Percentiles rank a stretch among this genome's conserved stretches.
These are phyloP conservation scores for Catharanthus roseus DNA, from an alignment of 257 asterid genomes.

Conservation along the genomic window DNA sequence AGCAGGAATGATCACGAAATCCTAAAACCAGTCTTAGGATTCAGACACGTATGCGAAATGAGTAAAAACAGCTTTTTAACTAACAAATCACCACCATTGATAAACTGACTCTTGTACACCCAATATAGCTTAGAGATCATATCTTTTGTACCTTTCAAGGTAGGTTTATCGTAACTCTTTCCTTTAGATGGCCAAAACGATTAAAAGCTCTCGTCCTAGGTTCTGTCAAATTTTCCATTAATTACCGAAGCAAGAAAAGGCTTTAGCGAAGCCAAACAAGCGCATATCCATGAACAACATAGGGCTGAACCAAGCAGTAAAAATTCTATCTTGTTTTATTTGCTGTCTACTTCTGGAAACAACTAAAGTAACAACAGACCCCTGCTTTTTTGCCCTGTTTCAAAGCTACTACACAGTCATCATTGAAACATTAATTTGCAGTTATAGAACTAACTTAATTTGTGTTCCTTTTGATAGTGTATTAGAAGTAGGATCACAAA, in stretches of 20 bases:
- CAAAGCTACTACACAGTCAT: not conserved
- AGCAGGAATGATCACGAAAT: slow-evolving; percentile 20
- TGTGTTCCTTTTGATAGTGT: not conserved
- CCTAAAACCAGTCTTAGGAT: slow-evolving; percentile 18
- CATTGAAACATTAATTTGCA: slow-evolving; percentile 1
- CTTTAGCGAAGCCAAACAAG: not conserved
- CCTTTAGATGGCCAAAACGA: not conserved
- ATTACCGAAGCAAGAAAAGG: not conserved
- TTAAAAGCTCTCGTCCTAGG: not conserved
- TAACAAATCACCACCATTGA: slow-evolving; percentile 33
- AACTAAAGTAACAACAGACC: not conserved
- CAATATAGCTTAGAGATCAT: not conserved
- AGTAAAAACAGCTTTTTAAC: slow-evolving; percentile 22
- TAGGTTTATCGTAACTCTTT: slow-evolving; percentile 25
- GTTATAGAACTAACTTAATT: not conserved
- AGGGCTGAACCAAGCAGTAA: not conserved
- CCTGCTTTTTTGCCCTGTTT: not conserved
- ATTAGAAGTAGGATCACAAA: not conserved
- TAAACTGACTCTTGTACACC: slow-evolving; percentile 29
- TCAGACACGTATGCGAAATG: slow-evolving; percentile 33
- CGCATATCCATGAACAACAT: not conserved
- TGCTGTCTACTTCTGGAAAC: not conserved
- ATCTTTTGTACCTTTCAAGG: slow-evolving; percentile 22
- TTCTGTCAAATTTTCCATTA: not conserved
- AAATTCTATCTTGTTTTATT: not conserved